Conservation (phyloP, 1,139 yeast genomes). For the Hyphopichia khmerensis region DNA sequence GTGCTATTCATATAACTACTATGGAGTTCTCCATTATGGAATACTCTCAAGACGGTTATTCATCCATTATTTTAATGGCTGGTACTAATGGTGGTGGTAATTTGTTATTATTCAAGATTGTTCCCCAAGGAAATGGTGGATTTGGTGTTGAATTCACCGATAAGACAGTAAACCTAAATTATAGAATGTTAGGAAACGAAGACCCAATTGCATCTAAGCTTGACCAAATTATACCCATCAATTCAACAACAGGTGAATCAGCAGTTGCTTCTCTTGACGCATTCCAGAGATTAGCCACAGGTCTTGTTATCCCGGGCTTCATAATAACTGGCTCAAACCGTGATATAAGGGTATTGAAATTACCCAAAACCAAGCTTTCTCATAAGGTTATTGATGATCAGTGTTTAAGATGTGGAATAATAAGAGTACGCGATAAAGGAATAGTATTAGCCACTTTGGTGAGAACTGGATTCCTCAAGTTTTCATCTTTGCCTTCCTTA, state of each 20-base stretch:
- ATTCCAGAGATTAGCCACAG: constrained; percentile 62
- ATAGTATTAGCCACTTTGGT: constrained; percentile 36
- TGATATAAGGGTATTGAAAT: constrained; percentile 64
- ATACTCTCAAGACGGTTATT: constrained; percentile 62
- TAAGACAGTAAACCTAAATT: constrained; percentile 40
- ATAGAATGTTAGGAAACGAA: constrained; percentile 25
- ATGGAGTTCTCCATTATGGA: constrained; percentile 75
- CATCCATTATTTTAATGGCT: constrained; percentile 68
- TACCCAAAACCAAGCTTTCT: constrained; percentile 60
- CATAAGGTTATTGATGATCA: constrained; percentile 68
- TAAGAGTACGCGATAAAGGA: constrained; percentile 31
- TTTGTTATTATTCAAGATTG: constrained; percentile 60
- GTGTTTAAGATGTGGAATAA: constrained; percentile 47
- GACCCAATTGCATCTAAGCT: constrained; percentile 53
- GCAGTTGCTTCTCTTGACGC: constrained; percentile 62
- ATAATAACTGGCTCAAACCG: constrained; percentile 56
- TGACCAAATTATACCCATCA: constrained; percentile 57
- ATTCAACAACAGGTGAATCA: constrained; percentile 56
- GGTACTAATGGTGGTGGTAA: constrained; percentile 83
- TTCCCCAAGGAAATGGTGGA: constrained; percentile 70
- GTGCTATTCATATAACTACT: constrained; percentile 47
- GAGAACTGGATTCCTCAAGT: constrained; percentile 38
- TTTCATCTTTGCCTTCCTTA: constrained; percentile 40
- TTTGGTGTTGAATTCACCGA: constrained; percentile 62
- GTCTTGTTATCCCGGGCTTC: constrained; percentile 61